These are phyloP conservation scores for Massarina eburnea DNA, from an alignment of 2,329 filamentous ascomycete genomes.

Conservation along the genomic window DNA sequence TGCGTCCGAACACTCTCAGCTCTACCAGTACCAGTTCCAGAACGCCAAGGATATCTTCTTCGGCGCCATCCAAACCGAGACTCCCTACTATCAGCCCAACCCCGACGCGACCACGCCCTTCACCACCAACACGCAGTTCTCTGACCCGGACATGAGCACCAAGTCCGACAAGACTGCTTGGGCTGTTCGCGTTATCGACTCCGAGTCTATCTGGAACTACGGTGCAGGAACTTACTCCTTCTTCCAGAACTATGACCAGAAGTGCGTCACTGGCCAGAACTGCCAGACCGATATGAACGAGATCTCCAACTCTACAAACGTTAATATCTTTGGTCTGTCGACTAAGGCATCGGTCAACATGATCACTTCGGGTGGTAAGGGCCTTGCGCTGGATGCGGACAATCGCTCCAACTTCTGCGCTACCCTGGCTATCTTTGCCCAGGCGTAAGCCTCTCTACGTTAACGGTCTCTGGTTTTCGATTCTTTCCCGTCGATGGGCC, in stretches of 20 bases:
- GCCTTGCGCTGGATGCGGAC: constrained; percentile 44
- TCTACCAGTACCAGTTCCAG: constrained; percentile 72
- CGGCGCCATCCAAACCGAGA: constrained; percentile 69
- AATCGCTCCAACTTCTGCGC: constrained; percentile 54
- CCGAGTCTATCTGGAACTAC: constrained; percentile 48
- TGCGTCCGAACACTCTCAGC: constrained; percentile 64
- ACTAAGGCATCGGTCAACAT: constrained; percentile 55
- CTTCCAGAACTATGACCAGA: constrained; percentile 60
- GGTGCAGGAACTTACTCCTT: constrained; percentile 59
- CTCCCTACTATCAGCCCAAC: constrained; percentile 70
- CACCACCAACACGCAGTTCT: constrained; percentile 45
- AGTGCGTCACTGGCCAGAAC: constrained; percentile 49
- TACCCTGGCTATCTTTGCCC: constrained; percentile 46
- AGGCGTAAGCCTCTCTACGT: constrained; percentile 12
- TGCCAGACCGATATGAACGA: constrained; percentile 56
- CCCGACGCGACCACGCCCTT: constrained; percentile 63
- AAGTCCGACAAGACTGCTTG: constrained; percentile 45
- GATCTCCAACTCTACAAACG: constrained; percentile 45
- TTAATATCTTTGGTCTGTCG: constrained; percentile 51
- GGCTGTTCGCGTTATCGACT: constrained; percentile 48
- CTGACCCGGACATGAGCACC: constrained; percentile 47
- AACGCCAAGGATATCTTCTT: constrained; percentile 63
- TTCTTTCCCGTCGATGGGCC: neutral
- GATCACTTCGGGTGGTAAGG: constrained; percentile 44
- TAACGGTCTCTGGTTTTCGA: neutral